Evolutionary conservation across 2,329 filamentous ascomycete genomes (phyloP).

Genomic region (Botrytis porri): DNA sequence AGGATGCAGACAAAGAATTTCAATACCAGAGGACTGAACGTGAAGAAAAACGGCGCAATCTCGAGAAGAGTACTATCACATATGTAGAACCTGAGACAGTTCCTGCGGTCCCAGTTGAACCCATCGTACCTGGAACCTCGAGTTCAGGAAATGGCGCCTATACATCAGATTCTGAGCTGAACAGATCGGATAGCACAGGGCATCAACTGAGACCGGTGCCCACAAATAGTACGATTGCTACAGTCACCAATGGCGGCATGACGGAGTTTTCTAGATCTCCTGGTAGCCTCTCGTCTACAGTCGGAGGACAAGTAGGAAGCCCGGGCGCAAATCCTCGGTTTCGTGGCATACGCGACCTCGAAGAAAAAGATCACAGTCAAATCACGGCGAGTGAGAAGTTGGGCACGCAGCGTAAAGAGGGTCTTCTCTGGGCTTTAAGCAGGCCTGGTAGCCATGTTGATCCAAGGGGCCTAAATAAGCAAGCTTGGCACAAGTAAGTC

Average conservation of each 20-base stretch:
- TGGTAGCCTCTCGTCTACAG: slow-evolving; percentile 48
- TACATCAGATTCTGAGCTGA: slow-evolving; percentile 65
- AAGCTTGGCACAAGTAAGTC: slow-evolving; percentile 96
- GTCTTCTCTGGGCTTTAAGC: slow-evolving; percentile 90
- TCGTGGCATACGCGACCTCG: slow-evolving; percentile 87
- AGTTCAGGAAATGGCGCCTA: slow-evolving; percentile 39
- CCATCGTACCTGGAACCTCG: slow-evolving; percentile 37
- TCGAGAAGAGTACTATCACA: slow-evolving; percentile 81
- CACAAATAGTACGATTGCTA: slow-evolving; percentile 42
- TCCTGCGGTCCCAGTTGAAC: slow-evolving; percentile 45
- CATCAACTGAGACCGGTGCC: slow-evolving; percentile 52
- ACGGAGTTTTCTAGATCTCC: slow-evolving; percentile 51
- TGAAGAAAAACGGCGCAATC: slow-evolving; percentile 84
- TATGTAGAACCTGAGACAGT: slow-evolving; percentile 68
- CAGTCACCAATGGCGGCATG: slow-evolving; percentile 34
- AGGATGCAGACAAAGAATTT: slow-evolving; percentile 92
- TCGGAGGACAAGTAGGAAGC: slow-evolving; percentile 43
- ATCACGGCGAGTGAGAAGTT: slow-evolving; percentile 53
- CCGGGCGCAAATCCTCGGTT: slow-evolving; percentile 62
- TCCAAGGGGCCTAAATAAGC: slow-evolving; percentile 91
- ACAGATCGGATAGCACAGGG: slow-evolving; percentile 66
- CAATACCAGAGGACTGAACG: slow-evolving; percentile 92
- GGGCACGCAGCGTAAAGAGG: slow-evolving; percentile 80
- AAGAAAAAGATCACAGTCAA: slow-evolving; percentile 70
- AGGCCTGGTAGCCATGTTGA: slow-evolving; percentile 92